Evolutionary conservation across 768 basidiomycete species (phyloP).

Genomic region (Trametes gibbosa): DNA sequence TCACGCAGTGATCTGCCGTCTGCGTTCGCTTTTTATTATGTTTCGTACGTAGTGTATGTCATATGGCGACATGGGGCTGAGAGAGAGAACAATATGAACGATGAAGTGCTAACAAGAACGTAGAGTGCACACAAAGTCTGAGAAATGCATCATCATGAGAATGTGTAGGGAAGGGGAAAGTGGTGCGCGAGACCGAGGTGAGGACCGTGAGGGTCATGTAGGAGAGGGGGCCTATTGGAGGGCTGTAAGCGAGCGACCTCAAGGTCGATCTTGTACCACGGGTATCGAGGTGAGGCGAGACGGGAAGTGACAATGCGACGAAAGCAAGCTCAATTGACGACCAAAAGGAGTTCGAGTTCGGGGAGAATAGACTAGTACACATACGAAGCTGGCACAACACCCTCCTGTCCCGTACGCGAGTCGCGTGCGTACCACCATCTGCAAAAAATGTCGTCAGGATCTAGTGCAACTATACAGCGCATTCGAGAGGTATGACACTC

Average conservation of each 20-base stretch:
- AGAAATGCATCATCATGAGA: slow-evolving; percentile 8
- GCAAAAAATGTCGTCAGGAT: slow-evolving; percentile 20
- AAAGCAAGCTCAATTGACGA: slow-evolving; percentile 22
- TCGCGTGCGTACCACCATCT: slow-evolving; percentile 97
- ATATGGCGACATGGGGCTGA: slow-evolving; percentile 6
- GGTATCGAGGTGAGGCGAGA: slow-evolving; percentile 29
- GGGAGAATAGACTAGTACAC: slow-evolving; percentile 55
- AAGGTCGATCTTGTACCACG: slow-evolving; percentile 39
- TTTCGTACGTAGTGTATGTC: slow-evolving; percentile 18
- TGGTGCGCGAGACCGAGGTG: not conserved
- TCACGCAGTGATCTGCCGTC: slow-evolving; percentile 14
- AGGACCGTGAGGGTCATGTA: no score
- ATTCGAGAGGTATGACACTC: slow-evolving; percentile 33
- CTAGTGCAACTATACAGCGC: not conserved
- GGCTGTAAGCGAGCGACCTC: slow-evolving; percentile 32
- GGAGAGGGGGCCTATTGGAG: not conserved
- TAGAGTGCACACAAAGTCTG: not conserved
- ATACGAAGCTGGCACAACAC: slow-evolving; percentile 90
- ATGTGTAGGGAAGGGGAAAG: not conserved
- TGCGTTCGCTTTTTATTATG: slow-evolving; percentile 1
- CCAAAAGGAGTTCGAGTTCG: slow-evolving; percentile 16
- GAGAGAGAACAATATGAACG: not conserved
- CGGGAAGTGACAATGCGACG: slow-evolving; percentile 24
- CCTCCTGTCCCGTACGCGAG: slow-evolving; percentile 73
- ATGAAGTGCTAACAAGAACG: slow-evolving; percentile 3